These are phyloP conservation scores for Fusarium protoensiforme DNA, from an alignment of 2,329 filamentous ascomycete genomes.

Conservation along the genomic window DNA sequence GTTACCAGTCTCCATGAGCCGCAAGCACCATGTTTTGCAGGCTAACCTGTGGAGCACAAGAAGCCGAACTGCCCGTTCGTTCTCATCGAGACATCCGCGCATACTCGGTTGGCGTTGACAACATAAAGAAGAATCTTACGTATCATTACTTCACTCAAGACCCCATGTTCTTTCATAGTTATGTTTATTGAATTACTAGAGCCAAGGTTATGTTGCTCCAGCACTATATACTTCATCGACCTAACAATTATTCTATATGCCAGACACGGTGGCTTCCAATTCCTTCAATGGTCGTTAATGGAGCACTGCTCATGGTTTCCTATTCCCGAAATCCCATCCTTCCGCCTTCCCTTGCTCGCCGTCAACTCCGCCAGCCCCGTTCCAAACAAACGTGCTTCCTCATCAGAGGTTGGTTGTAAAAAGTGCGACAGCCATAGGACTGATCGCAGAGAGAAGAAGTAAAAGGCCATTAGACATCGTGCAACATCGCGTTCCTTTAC, in stretches of 20 bases:
- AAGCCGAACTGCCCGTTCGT: neutral
- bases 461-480: constrained; percentile 35
- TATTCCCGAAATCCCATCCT: constrained; percentile 31
- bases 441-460: constrained; percentile 12
- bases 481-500: constrained; percentile 35
- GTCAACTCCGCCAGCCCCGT: constrained; percentile 35
- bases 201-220: constrained; percentile 30
- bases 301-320: constrained; percentile 38
- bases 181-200: constrained; percentile 31
- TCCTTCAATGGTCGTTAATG: constrained; percentile 9
- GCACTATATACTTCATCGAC: constrained; percentile 32
- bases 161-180: constrained; percentile 8
- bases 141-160: neutral
- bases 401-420: constrained; percentile 12
- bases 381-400: constrained; percentile 14
- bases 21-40: neutral
- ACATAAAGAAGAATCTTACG: neutral
- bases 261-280: constrained; percentile 19
- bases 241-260: constrained; percentile 37
- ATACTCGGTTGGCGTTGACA: neutral
- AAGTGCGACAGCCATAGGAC: constrained; percentile 19
- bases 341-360: constrained; percentile 21
- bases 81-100: neutral
- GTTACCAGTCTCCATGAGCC: neutral
- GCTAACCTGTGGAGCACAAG: neutral